phyloP scores from a whole-genome alignment of 352 stramenopile species.

The Globisporangium camurandrum region DNA sequence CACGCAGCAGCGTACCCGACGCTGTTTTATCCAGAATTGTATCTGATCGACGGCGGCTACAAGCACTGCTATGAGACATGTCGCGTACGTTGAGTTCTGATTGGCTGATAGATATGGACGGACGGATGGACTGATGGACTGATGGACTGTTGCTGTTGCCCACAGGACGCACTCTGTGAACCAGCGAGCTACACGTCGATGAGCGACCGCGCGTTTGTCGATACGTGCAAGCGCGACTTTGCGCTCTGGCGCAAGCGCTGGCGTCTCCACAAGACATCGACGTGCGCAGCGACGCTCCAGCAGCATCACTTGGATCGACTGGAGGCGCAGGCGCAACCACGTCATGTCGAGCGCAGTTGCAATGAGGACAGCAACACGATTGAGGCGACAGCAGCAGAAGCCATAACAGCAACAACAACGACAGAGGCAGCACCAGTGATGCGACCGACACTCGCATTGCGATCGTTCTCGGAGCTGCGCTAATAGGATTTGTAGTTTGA shows the following conservation, averaged over 20 bases:
- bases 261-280: slow-evolving; percentile 36
- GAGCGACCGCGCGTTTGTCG: slow-evolving; percentile 34
- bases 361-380: neutral
- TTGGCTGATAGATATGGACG: neutral
- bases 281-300: slow-evolving; percentile 31
- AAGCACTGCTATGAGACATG: slow-evolving; percentile 59
- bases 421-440: neutral
- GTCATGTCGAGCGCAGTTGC: neutral
- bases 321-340: neutral
- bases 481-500: too few species aligned
- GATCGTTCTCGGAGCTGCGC: slow-evolving; percentile 8
- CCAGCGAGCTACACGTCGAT: slow-evolving; percentile 38
- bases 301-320: slow-evolving; percentile 5
- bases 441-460: slow-evolving; percentile 1
- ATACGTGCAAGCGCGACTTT: slow-evolving; percentile 42
- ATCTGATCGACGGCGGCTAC: slow-evolving; percentile 64
- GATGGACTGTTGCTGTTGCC: neutral
- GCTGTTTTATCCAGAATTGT: slow-evolving; percentile 62
- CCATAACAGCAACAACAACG: neutral
- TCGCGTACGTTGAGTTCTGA: slow-evolving; percentile 10
- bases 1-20: slow-evolving; percentile 49
- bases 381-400: neutral
- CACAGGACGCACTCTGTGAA: slow-evolving; percentile 24
- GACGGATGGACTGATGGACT: neutral
- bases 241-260: slow-evolving; percentile 33